Percentiles rank a stretch among this genome's conserved stretches.
phyloP scores from a whole-genome alignment of 345 rosid species.

The Melastoma malabathricum region DNA sequence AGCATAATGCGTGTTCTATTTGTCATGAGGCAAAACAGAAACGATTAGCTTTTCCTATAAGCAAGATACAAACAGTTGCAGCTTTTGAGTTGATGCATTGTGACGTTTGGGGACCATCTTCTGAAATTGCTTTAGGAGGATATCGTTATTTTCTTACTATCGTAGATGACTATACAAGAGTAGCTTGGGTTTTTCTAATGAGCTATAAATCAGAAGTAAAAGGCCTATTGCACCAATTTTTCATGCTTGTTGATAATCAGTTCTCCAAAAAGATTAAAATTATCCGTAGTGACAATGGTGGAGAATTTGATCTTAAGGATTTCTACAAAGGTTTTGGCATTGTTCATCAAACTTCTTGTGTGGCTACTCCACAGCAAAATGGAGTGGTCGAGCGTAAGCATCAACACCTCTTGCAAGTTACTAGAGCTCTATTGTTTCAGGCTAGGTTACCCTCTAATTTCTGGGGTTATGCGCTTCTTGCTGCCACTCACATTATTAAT shows the following conservation, averaged over 20 bases:
- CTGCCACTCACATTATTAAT: background rate
- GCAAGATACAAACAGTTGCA: too few relatives aligned
- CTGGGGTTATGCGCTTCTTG: background rate
- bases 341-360: conserved; percentile 1
- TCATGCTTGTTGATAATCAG: background rate
- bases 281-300: background rate
- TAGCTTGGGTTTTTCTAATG: conserved; percentile 1
- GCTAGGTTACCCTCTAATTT: background rate
- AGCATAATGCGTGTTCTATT: too few relatives aligned
- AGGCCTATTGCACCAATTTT: too few relatives aligned
- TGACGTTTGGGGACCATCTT: too few relatives aligned
- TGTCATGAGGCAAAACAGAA: too few relatives aligned
- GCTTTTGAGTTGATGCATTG: too few relatives aligned
- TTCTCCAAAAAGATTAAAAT: background rate
- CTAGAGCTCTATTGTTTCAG: background rate
- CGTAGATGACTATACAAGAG: too few relatives aligned
- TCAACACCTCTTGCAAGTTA: background rate
- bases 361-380: conserved; percentile 2
- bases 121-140: too few relatives aligned
- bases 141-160: too few relatives aligned
- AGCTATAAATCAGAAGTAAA: background rate
- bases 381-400: background rate
- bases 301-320: background rate
- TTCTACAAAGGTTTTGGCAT: too few relatives aligned
- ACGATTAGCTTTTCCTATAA: too few relatives aligned